Conservation (phyloP, 805 yeast genomes). For the Starmera amethionina region DNA sequence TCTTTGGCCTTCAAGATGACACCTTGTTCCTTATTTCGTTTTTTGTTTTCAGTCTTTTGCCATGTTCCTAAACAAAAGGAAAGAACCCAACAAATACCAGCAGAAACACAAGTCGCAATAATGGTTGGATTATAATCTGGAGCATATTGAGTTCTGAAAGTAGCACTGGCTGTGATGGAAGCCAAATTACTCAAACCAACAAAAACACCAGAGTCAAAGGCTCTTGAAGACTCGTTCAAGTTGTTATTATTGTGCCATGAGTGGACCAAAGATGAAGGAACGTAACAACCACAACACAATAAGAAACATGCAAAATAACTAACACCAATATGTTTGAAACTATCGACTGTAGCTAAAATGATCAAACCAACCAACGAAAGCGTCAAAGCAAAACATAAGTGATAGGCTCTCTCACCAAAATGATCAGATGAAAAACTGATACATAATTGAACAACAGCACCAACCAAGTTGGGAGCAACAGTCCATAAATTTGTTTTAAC, state of each 20-base stretch:
- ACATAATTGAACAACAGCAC: slow-evolving; percentile 4
- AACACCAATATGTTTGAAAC: slow-evolving; percentile 6
- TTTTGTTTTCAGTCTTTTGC: slow-evolving; percentile 7
- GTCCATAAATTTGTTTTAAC: slow-evolving; percentile 12
- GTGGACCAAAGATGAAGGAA: slow-evolving; percentile 12
- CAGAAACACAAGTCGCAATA: slow-evolving; percentile 9
- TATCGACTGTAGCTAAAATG: slow-evolving; percentile 6
- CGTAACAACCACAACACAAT: slow-evolving; percentile 10
- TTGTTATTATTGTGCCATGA: slow-evolving; percentile 13
- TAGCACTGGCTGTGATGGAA: slow-evolving; percentile 24
- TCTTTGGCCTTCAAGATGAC: slow-evolving; percentile 3
- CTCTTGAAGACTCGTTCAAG: slow-evolving; percentile 7
- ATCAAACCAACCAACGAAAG: slow-evolving; percentile 8
- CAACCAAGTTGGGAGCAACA: slow-evolving; percentile 11
- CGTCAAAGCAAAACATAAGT: slow-evolving; percentile 6
- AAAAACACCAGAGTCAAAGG: slow-evolving; percentile 11
- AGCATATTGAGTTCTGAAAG: slow-evolving; percentile 23
- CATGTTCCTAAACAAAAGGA: slow-evolving; percentile 7
- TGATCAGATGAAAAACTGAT: slow-evolving; percentile 7
- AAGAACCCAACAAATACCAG: slow-evolving; percentile 8
- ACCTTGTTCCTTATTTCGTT: slow-evolving; percentile 6
- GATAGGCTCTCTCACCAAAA: slow-evolving; percentile 9
- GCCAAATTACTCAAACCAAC: slow-evolving; percentile 26
- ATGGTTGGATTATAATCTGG: slow-evolving; percentile 24
- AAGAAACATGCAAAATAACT: slow-evolving; percentile 12